Base-by-base conservation (phyloP, 2,329 filamentous ascomycete species). In the Sporothrix variecibatus region DNA sequence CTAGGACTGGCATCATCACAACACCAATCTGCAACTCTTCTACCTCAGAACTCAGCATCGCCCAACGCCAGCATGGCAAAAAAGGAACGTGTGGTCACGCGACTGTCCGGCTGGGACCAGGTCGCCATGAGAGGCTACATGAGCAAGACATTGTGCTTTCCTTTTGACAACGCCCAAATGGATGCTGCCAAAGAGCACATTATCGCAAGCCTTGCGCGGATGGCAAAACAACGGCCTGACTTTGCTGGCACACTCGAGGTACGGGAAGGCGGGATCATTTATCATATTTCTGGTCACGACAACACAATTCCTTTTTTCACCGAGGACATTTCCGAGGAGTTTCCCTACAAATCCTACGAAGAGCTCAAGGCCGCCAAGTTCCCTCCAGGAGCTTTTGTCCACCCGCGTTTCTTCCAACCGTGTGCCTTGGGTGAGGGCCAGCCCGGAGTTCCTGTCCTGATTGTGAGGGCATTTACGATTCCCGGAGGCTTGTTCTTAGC, bases 401-500 rank as follows among this genome's bases (percentile, higher is more conserved):
- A 78, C 31, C 75, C 78, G 0, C 73, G 76, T 1, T 81, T 81
- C 56, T 20, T 58, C 67, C 38, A 60, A 43, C n/a, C 75, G 65
- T 73, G 71, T 31, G 11, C 72, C 7, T 51, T 77, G 74, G 71
- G 62, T 3, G 76, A 74, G 11, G 73, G 71, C 28, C 49, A 72
- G 12, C 62, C 76, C 6, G 76, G 77, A 0, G 78, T 84, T 31
- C 84, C 83, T 0, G 83, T 83, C 12, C 80, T 81, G 1, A 79
- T 79, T n/a, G 79, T 86, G 6, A 80, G 82, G 17, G 81, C 80
- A n/a, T 80, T 81, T 56, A 80, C 84, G 71, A 80, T 83, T 8
- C 76, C 79, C 3, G 84, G 83, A 2, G 84, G 84, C 0, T 71
- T 86, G 11, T 74, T 85, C 7, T 79, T 86, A 28, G 81, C 79